phyloP scores from a whole-genome alignment of 192 early-diverging fungal genomes.

The Glomus cerebriforme region DNA sequence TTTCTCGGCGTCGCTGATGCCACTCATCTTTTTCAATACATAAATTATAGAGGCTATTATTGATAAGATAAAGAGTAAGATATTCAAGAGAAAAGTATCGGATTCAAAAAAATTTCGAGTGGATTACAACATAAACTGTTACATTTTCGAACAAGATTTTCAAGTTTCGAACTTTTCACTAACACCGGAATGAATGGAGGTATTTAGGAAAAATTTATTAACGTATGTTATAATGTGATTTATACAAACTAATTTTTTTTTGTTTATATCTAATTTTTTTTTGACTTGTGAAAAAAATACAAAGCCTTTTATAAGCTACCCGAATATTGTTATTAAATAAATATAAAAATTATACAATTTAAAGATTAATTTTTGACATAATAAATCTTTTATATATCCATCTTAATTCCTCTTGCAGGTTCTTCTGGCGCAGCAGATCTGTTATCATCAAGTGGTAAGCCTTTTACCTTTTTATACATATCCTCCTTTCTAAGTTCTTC shows the following conservation, averaged over 20 bases:
- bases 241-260: too few relatives aligned
- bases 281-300: too few relatives aligned
- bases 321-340: too few relatives aligned
- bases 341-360: too few relatives aligned
- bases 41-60: neutral
- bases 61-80: neutral
- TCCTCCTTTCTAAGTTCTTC: neutral
- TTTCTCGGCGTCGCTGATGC: neutral
- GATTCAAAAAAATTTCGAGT: neutral
- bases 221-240: too few relatives aligned
- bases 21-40: slow-evolving; percentile 12
- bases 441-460: too few relatives aligned
- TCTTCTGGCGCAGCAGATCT: neutral
- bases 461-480: neutral
- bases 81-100: neutral
- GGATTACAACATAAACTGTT: neutral
- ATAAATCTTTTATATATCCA: neutral
- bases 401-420: neutral
- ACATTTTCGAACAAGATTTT: too few relatives aligned
- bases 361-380: neutral
- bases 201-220: too few relatives aligned
- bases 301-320: too few relatives aligned
- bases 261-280: too few relatives aligned
- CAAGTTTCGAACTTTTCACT: too few relatives aligned
- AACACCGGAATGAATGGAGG: too few relatives aligned